Conservation (phyloP, 2,329 filamentous ascomycete species). For the Epichloe bromicola region DNA sequence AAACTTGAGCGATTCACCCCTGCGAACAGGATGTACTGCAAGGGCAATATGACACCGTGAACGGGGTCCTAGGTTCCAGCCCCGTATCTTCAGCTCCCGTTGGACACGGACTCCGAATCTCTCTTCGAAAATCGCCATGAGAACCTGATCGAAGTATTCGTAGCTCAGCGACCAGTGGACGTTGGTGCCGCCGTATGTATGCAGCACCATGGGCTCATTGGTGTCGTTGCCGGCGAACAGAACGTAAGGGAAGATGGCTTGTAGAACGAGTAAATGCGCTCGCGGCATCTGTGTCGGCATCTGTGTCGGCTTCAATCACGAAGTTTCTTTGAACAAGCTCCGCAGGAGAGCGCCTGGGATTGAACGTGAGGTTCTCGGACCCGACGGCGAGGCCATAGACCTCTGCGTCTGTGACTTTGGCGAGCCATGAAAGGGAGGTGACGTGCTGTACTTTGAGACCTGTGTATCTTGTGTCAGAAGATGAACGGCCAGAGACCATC, state of each 20-base stretch:
- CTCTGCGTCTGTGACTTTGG: slow-evolving; percentile 35
- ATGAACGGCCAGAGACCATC: too few relatives aligned
- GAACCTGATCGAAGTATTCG: slow-evolving; percentile 49
- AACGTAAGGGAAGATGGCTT: slow-evolving; percentile 46
- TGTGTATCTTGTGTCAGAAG: slow-evolving; percentile 12
- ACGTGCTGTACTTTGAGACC: slow-evolving; percentile 50
- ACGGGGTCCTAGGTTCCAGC: slow-evolving; percentile 36
- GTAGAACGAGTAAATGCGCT: slow-evolving; percentile 45
- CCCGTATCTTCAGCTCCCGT: slow-evolving; percentile 29
- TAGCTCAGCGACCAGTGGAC: slow-evolving; percentile 42
- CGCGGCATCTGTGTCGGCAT: slow-evolving; percentile 36
- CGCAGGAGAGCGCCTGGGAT: slow-evolving; percentile 26
- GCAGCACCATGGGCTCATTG: slow-evolving; percentile 32
- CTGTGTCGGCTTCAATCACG: slow-evolving; percentile 33
- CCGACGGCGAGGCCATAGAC: slow-evolving; percentile 38
- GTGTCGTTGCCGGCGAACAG: slow-evolving; percentile 36
- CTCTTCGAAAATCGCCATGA: slow-evolving; percentile 39
- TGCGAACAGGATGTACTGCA: slow-evolving; percentile 20
- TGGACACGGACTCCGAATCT: slow-evolving; percentile 36
- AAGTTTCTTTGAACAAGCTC: slow-evolving; percentile 29
- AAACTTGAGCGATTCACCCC: slow-evolving; percentile 24
- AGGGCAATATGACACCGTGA: slow-evolving; percentile 32
- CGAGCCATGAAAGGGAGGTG: slow-evolving; percentile 40
- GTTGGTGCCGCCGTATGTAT: slow-evolving; percentile 47
- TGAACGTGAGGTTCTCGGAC: slow-evolving; percentile 35